Evolutionary conservation across 78 protist genomes (phyloP), one percentile per base, ranked within the genome.

Genomic region (Dictyostelium discoideum): DNA sequence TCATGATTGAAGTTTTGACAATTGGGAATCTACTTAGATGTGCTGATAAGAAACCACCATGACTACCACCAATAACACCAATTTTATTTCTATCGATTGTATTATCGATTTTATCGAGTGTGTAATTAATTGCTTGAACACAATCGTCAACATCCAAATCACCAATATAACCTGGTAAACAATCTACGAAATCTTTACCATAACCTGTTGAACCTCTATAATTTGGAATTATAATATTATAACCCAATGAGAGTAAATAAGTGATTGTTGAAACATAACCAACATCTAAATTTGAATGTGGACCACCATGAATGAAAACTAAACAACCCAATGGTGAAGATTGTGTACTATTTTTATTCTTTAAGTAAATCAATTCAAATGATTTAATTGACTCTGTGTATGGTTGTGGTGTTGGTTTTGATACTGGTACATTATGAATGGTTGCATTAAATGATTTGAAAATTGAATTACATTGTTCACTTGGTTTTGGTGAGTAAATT

Each of bases 41-140:
- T 8, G 89, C 92, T 20, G 89, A 72, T 13, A 85, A 29, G 48
- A 83, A 92, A 24, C 96, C 96, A 48, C 96, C 96, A 78, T 92
- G 96, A 50, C 96, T 92, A 26, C 96, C 96, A 29, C 96, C 96
- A 54, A 84, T 81, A 6, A 92, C 88, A 72, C 87, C 89, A 67
- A 63, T 37, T 18, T 63, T 22, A 8, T 85, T 73, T 5, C 10
- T 20, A 82, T 82, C 86, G 32, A 82, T 82, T 44, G 63, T 13
- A 22, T 10, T 85, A n/a, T 85, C 92, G 10, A 92, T 26, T 2
- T 29, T 48, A 3, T 16, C 57, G 0, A 63, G 8, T 2, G 85
- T 74, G 67, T 92, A 76, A 18, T 50, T 65, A n/a, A 86, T 73
- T 10, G 92, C 10, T 24, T 82, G 80, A n/a, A 86, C 5, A 37